phyloP scores from a whole-genome alignment of 352 stramenopile genomes.

The Thraustochytrium aureum region DNA sequence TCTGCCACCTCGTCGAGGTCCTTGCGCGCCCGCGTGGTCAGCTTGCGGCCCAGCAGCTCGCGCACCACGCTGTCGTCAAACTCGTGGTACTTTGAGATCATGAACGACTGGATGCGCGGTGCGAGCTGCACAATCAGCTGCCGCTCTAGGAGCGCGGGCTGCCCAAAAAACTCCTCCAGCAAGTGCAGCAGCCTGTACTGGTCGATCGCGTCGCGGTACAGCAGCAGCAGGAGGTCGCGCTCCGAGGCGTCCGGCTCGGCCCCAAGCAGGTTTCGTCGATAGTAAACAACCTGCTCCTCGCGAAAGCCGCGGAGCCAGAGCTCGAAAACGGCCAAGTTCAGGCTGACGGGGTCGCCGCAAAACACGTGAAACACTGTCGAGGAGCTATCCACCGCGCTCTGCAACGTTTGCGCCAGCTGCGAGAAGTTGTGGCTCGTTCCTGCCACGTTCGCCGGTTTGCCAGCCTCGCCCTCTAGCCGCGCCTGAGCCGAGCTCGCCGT shows the following conservation, averaged over 20 bases:
- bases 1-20: conserved; percentile 72
- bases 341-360: conserved; percentile 22
- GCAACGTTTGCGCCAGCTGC: conserved; percentile 4
- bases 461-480: no score
- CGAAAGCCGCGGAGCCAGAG: conserved; percentile 42
- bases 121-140: conserved; percentile 77
- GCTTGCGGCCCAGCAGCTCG: conserved; percentile 74
- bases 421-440: conserved; percentile 4
- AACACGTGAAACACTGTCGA: conserved; percentile 47
- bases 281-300: conserved; percentile 50
- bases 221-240: conserved; percentile 38
- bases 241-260: conserved; percentile 14
- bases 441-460: not conserved
- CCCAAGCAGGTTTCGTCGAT: conserved; percentile 18
- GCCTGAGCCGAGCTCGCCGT: no score
- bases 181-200: conserved; percentile 76
- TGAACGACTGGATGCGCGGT: conserved; percentile 71
- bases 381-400: conserved; percentile 26
- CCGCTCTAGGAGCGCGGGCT: conserved; percentile 71
- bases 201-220: conserved; percentile 35
- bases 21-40: conserved; percentile 74
- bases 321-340: conserved; percentile 51
- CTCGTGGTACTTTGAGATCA: conserved; percentile 74
- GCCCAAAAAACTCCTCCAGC: conserved; percentile 74
- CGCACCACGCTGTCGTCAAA: conserved; percentile 69